Evolutionary conservation across 805 yeast genomes (phyloP).

Genomic region (Vanderwaltozyma yarrowii): DNA sequence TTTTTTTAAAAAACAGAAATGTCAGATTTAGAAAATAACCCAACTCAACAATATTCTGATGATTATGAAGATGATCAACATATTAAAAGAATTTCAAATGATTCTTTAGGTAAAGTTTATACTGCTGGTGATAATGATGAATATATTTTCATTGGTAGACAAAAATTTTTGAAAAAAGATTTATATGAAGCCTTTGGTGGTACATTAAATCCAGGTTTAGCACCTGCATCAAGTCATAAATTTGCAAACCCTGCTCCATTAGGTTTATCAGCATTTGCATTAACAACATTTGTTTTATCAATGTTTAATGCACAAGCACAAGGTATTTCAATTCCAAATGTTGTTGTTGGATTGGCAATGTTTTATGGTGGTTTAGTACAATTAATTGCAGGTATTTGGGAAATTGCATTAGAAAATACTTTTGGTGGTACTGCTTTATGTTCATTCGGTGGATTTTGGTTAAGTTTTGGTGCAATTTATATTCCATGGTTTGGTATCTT

Average conservation of each 20-base stretch:
- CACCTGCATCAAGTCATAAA: slow-evolving; percentile 46
- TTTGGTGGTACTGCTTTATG: slow-evolving; percentile 58
- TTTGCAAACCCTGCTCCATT: slow-evolving; percentile 61
- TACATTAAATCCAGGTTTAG: slow-evolving; percentile 60
- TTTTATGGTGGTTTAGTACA: slow-evolving; percentile 58
- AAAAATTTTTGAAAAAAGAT: slow-evolving; percentile 53
- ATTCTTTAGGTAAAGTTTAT: slow-evolving; percentile 19
- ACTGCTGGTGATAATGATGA: slow-evolving; percentile 44
- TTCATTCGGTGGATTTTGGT: slow-evolving; percentile 65
- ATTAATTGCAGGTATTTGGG: slow-evolving; percentile 58
- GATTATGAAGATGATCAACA: slow-evolving; percentile 1
- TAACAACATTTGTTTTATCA: slow-evolving; percentile 52
- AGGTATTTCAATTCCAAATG: slow-evolving; percentile 41
- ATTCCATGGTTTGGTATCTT: slow-evolving; percentile 51
- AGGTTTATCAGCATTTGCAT: slow-evolving; percentile 51
- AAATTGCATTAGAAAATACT: slow-evolving; percentile 50
- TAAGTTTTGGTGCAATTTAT: slow-evolving; percentile 50
- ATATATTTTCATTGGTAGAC: slow-evolving; percentile 60
- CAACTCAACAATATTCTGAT: not conserved
- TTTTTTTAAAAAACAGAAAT: not conserved
- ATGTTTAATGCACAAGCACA: slow-evolving; percentile 46
- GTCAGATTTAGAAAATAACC: slow-evolving; percentile 3
- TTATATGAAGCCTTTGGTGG: slow-evolving; percentile 71
- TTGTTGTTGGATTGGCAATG: slow-evolving; percentile 46
- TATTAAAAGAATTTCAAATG: slow-evolving; percentile 1